Base-by-base conservation (phyloP, 495 filamentous ascomycete species). In the Podospora pseudocomata region DNA sequence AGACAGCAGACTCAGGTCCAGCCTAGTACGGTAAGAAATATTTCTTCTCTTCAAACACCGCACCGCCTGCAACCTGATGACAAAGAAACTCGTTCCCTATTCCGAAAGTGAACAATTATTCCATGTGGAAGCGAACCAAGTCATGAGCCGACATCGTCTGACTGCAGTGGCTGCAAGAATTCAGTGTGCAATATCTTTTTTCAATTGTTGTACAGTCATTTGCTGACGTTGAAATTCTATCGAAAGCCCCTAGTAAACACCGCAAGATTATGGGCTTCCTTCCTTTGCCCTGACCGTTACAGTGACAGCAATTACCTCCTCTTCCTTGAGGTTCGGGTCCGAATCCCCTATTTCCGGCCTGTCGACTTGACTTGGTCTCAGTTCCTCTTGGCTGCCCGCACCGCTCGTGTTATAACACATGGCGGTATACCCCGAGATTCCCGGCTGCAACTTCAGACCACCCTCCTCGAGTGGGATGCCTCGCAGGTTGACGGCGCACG, bases 321-420 rank as follows among this genome's bases (percentile, higher is more conserved):
- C 15, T 49, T 49, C 39, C 9, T 49, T 49, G 9, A 49, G 39
- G 39, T 49, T 49, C 9, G 39, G 39, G 5, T 49, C 39, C 9
- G 39, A 49, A 16, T 0, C 39, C 39, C 39, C 39, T 13, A 49
- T 49, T 49, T 49, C 39, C 5, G 39, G 7, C 39, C 39, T 49
- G 7, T 49, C 39, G 9, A 49, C 39, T 13, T 49, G 1, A 7
- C 11, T 34, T 30, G 60, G 60, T 59, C 58, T 30, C 5, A 70
- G 56, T 13, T 67, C 49, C 58, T 70, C 68, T 60, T 63, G 55
- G 55, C 55, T 58, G 18, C 55, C 55, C 6, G 55, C n/a, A 58
- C n/a, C n/a, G 13, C n/a, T 58, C 19, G 65, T 70, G 39, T 67
- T 70, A 56, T 67, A 70, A 39, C 68, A 67, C 32, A 56, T 53